These are phyloP conservation scores for Thielaviopsis ethacetica DNA, from an alignment of 2,329 filamentous ascomycete species.

Conservation along the genomic window DNA sequence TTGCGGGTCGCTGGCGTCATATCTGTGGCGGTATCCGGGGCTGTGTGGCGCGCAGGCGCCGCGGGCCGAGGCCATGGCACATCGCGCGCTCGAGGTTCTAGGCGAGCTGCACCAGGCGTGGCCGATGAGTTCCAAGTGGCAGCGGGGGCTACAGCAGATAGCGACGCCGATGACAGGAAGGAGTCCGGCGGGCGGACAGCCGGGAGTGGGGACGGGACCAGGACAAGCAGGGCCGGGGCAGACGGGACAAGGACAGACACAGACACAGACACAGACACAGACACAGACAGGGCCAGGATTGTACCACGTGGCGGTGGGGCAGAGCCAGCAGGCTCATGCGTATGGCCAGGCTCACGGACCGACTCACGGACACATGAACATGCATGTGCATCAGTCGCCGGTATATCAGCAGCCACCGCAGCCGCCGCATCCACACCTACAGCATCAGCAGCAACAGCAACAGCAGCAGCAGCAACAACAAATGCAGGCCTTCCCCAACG, in stretches of 20 bases:
- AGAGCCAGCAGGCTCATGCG: no score
- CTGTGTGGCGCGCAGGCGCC: constrained; percentile 16
- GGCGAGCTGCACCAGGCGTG: constrained; percentile 16
- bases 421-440: no score
- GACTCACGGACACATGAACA: no score
- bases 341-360: no score
- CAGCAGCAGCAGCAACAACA: neutral
- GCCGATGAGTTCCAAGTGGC: constrained; percentile 15
- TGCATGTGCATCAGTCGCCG: no score
- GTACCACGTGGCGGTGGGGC: no score
- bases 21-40: constrained; percentile 18
- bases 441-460: neutral
- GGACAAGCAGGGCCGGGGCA: no score
- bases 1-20: constrained; percentile 22
- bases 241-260: no score
- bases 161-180: constrained; percentile 12
- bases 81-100: constrained; percentile 15
- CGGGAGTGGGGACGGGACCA: no score
- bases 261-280: no score
- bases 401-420: no score
- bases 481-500: constrained; percentile 8
- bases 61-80: constrained; percentile 16
- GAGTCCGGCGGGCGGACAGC: constrained; percentile 1
- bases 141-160: constrained; percentile 14
- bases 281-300: no score